phyloP scores from a whole-genome alignment of 2,329 filamentous ascomycete genomes.

The Alternaria sp. region DNA sequence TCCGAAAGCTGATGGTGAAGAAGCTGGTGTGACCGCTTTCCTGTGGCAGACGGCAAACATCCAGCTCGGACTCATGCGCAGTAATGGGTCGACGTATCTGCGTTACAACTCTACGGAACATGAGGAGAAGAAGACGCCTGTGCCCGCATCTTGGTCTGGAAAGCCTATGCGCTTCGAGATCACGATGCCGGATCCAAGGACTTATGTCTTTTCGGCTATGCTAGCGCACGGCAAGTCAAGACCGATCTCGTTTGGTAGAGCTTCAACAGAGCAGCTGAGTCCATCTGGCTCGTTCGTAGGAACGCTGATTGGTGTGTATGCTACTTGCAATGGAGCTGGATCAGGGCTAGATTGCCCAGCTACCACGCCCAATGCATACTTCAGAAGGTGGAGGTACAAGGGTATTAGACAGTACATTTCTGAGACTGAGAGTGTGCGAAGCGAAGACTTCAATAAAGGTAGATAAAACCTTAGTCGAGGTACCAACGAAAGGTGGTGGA shows the following conservation, averaged over 20 bases:
- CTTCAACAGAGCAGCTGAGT: constrained; percentile 17
- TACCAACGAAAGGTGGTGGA: not conserved
- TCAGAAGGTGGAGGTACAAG: constrained; percentile 57
- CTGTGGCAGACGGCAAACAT: constrained; percentile 61
- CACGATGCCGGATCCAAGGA: constrained; percentile 1
- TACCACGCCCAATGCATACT: constrained; percentile 54
- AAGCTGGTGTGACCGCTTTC: constrained; percentile 61
- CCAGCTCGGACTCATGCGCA: constrained; percentile 49
- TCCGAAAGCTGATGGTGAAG: constrained; percentile 49
- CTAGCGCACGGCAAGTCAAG: not conserved
- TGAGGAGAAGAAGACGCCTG: constrained; percentile 40
- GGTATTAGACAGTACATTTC: constrained; percentile 10
- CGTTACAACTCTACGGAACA: constrained; percentile 51
- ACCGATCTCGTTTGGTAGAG: constrained; percentile 5
- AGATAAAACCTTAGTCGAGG: not conserved
- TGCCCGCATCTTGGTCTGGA: constrained; percentile 50
- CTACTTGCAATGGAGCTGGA: constrained; percentile 58
- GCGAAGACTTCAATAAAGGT: not conserved
- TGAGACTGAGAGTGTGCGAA: not conserved
- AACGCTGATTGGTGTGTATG: constrained; percentile 58
- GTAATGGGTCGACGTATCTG: constrained; percentile 38
- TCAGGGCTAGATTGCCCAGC: not conserved
- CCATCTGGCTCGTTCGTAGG: constrained; percentile 43
- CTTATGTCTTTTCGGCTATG: constrained; percentile 1
- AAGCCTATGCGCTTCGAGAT: constrained; percentile 36